phyloP scores from a whole-genome alignment of 345 rosid genomes.

The Clarkia xantiana region DNA sequence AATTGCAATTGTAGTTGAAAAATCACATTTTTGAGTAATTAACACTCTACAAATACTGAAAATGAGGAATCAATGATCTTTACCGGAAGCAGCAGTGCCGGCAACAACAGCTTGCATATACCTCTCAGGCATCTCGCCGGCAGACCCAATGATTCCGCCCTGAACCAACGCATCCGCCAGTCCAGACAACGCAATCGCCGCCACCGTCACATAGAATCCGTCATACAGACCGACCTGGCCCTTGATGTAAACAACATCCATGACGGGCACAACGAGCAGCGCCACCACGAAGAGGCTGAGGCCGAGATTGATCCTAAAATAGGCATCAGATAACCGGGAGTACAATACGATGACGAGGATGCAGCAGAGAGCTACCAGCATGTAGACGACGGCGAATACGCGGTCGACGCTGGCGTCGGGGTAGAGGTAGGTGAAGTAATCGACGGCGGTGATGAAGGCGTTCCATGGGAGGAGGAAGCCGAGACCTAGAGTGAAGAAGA shows the following conservation, averaged over 20 bases:
- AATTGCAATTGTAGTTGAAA: too few species aligned
- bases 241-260: conserved; percentile 58
- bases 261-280: conserved; percentile 54
- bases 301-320: conserved; percentile 64
- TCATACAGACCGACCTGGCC: conserved; percentile 61
- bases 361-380: conserved; percentile 46
- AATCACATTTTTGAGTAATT: too few species aligned
- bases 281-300: conserved; percentile 41
- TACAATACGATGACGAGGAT: conserved; percentile 43
- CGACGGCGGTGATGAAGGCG: conserved; percentile 95
- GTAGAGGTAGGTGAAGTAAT: conserved; percentile 83
- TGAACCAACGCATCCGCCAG: conserved; percentile 79
- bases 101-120: conserved; percentile 92
- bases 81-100: conserved; percentile 96
- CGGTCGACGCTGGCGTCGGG: conserved; percentile 86
- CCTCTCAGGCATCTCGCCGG: conserved; percentile 86
- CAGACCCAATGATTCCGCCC: conserved; percentile 76
- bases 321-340: conserved; percentile 58
- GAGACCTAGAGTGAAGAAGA: conserved; percentile 72
- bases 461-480: conserved; percentile 98
- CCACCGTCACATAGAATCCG: conserved; percentile 58
- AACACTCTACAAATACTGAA: background rate
- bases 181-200: conserved; percentile 43
- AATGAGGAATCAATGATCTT: background rate
- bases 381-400: conserved; percentile 66